These are phyloP conservation scores for Colletotrichum trifolii DNA, from an alignment of 2,329 filamentous ascomycete genomes.

Conservation along the genomic window DNA sequence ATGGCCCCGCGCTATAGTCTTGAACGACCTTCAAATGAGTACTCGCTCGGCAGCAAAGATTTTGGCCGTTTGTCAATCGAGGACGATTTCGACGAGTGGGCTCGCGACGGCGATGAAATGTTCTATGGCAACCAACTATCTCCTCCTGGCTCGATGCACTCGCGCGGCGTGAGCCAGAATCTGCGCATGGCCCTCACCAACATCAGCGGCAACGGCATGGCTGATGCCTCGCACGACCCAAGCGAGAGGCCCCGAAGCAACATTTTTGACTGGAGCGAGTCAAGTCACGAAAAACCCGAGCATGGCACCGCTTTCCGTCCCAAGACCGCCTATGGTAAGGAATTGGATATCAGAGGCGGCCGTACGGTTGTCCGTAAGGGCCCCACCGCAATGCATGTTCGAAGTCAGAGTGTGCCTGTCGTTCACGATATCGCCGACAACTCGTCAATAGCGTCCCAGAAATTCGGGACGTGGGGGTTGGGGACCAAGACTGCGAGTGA, in stretches of 20 bases:
- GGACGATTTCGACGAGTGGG: conserved; percentile 74
- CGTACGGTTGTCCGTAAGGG: conserved; percentile 74
- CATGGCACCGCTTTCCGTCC: conserved; percentile 72
- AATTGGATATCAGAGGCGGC: conserved; percentile 76
- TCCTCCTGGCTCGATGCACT: conserved; percentile 67
- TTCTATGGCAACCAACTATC: conserved; percentile 67
- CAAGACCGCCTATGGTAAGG: conserved; percentile 81
- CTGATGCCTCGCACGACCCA: conserved; percentile 43
- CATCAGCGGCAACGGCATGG: conserved; percentile 60
- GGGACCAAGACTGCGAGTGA: conserved; percentile 84
- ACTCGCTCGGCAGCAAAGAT: conserved; percentile 51
- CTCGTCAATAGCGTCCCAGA: conserved; percentile 66
- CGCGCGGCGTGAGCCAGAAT: conserved; percentile 63
- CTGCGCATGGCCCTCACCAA: conserved; percentile 64
- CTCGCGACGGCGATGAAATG: conserved; percentile 64
- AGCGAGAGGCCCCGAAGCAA: conserved; percentile 71
- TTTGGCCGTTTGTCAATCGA: conserved; percentile 66
- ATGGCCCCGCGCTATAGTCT: conserved; percentile 43
- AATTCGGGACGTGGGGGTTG: conserved; percentile 85
- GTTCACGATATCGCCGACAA: conserved; percentile 71
- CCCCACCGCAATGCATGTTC: conserved; percentile 76
- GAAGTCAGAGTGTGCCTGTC: conserved; percentile 84
- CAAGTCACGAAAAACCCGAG: conserved; percentile 71
- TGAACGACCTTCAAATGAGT: conserved; percentile 43
- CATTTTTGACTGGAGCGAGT: conserved; percentile 83